Conservation (phyloP, 2,329 filamentous ascomycete genomes). For the Aspergillus sp. region DNA sequence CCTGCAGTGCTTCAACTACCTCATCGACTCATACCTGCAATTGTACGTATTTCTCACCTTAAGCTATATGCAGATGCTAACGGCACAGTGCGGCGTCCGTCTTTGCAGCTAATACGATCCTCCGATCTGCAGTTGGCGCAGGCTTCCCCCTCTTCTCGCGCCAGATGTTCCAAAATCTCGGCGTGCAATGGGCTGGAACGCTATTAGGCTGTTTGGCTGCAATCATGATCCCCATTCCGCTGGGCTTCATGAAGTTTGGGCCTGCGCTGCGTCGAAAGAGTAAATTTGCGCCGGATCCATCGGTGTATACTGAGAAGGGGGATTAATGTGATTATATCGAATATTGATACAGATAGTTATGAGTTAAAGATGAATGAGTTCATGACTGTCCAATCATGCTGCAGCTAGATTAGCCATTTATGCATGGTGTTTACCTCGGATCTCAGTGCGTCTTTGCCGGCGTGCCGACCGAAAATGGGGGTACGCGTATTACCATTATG, state of each 20-base stretch:
- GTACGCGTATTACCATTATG: too few species aligned
- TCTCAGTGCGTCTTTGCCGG: too few species aligned
- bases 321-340: too few species aligned
- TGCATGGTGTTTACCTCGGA: too few species aligned
- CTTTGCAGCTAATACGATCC: slow-evolving; percentile 55
- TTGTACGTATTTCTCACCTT: slow-evolving; percentile 31
- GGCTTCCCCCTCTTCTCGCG: slow-evolving; percentile 38
- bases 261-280: slow-evolving; percentile 20
- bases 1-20: slow-evolving; percentile 46
- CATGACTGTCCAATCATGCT: too few species aligned
- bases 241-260: slow-evolving; percentile 31
- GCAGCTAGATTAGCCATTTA: too few species aligned
- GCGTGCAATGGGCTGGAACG: slow-evolving; percentile 40
- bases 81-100: slow-evolving; percentile 46
- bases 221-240: slow-evolving; percentile 38
- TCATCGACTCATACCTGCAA: slow-evolving; percentile 60
- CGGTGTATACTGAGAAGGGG: too few species aligned
- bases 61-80: background rate
- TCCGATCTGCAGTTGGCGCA: slow-evolving; percentile 35
- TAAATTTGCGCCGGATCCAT: too few species aligned
- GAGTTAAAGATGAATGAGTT: too few species aligned
- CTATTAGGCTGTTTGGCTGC: slow-evolving; percentile 37
- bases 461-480: too few species aligned
- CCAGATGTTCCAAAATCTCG: slow-evolving; percentile 40
- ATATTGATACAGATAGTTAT: too few species aligned